A percentile compares a stretch with the other conserved stretches of the same genome.
These are phyloP conservation scores for Ogataea henricii DNA, from an alignment of 805 yeast species.

Conservation along the genomic window DNA sequence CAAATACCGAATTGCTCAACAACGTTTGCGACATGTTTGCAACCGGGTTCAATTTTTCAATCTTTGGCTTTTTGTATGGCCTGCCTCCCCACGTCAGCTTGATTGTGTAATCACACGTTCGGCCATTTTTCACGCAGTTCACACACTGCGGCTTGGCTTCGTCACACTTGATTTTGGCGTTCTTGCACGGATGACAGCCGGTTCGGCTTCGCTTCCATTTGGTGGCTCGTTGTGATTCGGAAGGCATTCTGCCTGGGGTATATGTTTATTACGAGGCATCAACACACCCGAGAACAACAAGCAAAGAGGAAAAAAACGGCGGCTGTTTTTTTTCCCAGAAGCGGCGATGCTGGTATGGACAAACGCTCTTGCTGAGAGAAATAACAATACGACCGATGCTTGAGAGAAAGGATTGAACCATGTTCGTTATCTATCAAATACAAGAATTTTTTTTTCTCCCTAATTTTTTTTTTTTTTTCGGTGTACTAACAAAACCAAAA, in stretches of 20 bases:
- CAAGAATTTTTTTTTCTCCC: too few species aligned
- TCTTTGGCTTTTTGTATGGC: slow-evolving; percentile 51
- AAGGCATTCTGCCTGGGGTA: not conserved
- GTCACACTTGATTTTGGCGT: slow-evolving; percentile 67
- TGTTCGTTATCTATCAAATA: too few species aligned
- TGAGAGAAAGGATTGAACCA: too few species aligned
- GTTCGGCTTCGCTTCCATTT: slow-evolving; percentile 49
- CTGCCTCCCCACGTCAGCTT: slow-evolving; percentile 76
- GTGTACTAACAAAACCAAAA: too few species aligned
- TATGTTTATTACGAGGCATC: not conserved
- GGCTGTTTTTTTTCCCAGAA: too few species aligned
- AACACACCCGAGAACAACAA: not conserved
- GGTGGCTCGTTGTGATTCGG: not conserved
- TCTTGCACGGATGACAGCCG: slow-evolving; percentile 66
- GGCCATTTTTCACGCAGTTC: slow-evolving; percentile 50
- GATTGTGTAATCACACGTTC: slow-evolving; percentile 62
- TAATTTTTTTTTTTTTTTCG: too few species aligned
- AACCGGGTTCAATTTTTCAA: slow-evolving; percentile 34
- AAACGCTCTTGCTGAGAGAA: too few species aligned
- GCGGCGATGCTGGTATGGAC: too few species aligned
- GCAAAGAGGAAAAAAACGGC: too few species aligned
- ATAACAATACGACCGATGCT: too few species aligned
- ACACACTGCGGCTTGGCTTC: slow-evolving; percentile 65
- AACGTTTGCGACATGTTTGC: slow-evolving; percentile 24
- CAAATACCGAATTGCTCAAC: not conserved